These are phyloP conservation scores for Thymus quinquecostatus DNA, from an alignment of 257 asterid genomes.

Conservation along the genomic window DNA sequence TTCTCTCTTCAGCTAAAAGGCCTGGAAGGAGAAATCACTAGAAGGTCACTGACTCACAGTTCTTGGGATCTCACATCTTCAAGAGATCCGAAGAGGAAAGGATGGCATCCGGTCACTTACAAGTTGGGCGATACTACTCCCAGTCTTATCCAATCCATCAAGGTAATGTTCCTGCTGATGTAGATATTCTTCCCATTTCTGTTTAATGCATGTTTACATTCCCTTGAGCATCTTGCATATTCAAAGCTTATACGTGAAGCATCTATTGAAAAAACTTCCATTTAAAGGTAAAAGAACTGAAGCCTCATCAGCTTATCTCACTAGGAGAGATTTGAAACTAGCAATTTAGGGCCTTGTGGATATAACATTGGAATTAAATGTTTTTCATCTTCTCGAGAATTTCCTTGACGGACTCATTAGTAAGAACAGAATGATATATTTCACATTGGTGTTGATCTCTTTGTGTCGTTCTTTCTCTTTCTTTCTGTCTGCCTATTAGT, in stretches of 20 bases:
- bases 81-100: constrained; percentile 67
- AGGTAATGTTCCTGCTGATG: constrained; percentile 48
- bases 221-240: background rate
- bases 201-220: constrained; percentile 3
- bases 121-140: constrained; percentile 87
- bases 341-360: background rate
- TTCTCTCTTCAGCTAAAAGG: constrained; percentile 62
- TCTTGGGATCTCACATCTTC: constrained; percentile 85
- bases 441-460: too few species aligned
- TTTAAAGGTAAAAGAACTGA: background rate
- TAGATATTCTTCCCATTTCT: background rate
- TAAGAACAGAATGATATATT: background rate
- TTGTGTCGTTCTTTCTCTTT: too few species aligned
- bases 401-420: background rate
- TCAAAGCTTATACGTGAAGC: background rate
- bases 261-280: background rate
- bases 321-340: background rate
- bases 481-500: background rate
- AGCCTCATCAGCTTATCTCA: constrained; percentile 4
- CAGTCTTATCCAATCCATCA: constrained; percentile 74
- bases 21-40: constrained; percentile 71
- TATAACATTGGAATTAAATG: background rate
- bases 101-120: constrained; percentile 98
- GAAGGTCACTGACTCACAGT: constrained; percentile 91
- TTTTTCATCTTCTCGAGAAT: background rate